Evolutionary conservation across 192 early-diverging fungal genomes (phyloP).

Genomic region (Entophlyctis luteolus): DNA sequence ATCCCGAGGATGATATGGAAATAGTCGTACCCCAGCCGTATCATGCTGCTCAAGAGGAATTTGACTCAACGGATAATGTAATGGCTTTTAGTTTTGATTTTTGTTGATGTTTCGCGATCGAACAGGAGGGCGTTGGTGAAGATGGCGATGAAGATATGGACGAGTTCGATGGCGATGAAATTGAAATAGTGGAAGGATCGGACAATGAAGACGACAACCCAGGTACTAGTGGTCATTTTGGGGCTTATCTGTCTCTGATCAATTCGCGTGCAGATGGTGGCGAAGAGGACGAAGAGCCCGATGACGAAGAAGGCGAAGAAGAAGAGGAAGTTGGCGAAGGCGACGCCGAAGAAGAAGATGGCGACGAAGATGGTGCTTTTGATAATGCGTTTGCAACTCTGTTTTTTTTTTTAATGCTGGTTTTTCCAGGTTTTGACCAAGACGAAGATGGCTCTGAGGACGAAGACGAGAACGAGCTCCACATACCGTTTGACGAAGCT

Average conservation of each 20-base stretch:
- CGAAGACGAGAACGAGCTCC: constrained; percentile 51
- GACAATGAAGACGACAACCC: constrained; percentile 39
- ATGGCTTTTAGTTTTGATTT: not conserved
- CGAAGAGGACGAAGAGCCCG: constrained; percentile 31
- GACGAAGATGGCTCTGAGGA: constrained; percentile 41
- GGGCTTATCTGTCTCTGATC: not conserved
- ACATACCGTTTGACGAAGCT: constrained; percentile 29
- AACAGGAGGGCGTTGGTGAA: constrained; percentile 42
- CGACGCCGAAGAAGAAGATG: constrained; percentile 43
- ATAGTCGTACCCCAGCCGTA: constrained; percentile 52
- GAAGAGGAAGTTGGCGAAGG: constrained; percentile 41
- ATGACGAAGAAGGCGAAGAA: constrained; percentile 55
- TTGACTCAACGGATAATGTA: constrained; percentile 35
- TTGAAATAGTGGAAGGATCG: constrained; percentile 52
- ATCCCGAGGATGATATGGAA: constrained; percentile 58
- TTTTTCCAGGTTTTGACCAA: constrained; percentile 48
- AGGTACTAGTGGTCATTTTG: constrained; percentile 23
- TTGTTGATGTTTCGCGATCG: not conserved
- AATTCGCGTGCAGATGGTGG: not conserved
- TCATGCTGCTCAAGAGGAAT: constrained; percentile 38
- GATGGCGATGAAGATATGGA: constrained; percentile 43
- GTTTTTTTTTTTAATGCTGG: constrained; percentile 1
- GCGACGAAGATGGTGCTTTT: constrained; percentile 49
- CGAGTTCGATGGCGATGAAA: constrained; percentile 52
- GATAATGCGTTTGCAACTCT: constrained; percentile 26